Evolutionary conservation across 176 grass and related monocot species (phyloP), one percentile per base, ranked within the genome.

Genomic region (Pontederia paniculata): DNA sequence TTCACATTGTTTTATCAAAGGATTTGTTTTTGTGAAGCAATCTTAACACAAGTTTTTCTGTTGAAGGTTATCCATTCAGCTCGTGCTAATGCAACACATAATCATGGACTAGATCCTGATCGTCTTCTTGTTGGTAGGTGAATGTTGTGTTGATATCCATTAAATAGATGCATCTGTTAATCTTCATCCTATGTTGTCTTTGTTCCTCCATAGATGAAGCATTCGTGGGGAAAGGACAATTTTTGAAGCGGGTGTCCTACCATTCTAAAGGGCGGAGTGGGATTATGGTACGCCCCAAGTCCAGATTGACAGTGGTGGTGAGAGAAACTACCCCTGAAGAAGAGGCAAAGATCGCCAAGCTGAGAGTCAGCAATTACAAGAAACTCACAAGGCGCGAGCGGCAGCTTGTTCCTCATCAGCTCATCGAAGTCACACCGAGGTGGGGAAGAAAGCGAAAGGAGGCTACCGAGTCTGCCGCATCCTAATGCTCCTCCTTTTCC

Each of bases 191-290:
- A 50, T 37, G 42, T 45, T 66, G 31, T 0, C 60, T 42, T 21
- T 48, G 1, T 18, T 55, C 8, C 15, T 37, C 10, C 18, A 9
- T 61, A 94, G 91, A 76, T 44, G 91, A 90, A 81, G 86, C 82
- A 44, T 97, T 97, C 78, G 91, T 97, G 13, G 91, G 91, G 15
- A 97, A 90, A 73, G 82, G 91, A 48, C 44, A 87, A 66, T 86
- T 69, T 49, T 73, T 84, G 44, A 90, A 97, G 82, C 76, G 83
- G 56, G 0, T 97, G 37, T 97, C 91, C 0, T 86, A 81, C 76
- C 91, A 97, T 54, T 76, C 85, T 17, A 97, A 83, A 69, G 86
- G 86, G 23, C 73, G 91, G 60, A 76, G 71, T 3, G 82, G 91
- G 15, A 6, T 97, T 2, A 97, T 81, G 86, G 86, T 78, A 42